Base-by-base conservation (phyloP, 805 yeast species). In the Ogataea paradorogensis region DNA sequence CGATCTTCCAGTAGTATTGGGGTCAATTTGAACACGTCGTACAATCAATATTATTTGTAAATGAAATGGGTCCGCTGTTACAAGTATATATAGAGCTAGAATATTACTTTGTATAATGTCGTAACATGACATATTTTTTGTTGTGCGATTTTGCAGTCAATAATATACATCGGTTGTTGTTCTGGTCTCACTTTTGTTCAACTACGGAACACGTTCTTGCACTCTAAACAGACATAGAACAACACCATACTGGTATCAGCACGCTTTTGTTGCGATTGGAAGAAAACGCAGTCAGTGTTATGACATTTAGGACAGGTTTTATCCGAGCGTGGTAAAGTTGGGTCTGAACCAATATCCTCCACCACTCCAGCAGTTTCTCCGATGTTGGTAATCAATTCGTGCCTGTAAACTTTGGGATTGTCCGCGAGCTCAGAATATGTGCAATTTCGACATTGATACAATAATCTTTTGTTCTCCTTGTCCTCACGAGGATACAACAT, bases 401-500 rank as follows among this genome's bases (percentile, higher is more conserved):
- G 95, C 51, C 97, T 74, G 62, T 87, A 88, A 27, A 93, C 95
- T 59, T 84, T 77, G 23, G 96, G 82, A 51, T 84, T 78, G 41
- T 82, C 89, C 0, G 98, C 96, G 47, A 84, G 75, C 63, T 93
- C 98, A 4, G 95, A 86, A 64, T 91, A 91, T 36, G 87, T 79
- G 61, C 99, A 93, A 58, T 91, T 90, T 58, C 99, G 80, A 67
- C 99, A 93, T 43, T 95, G 90, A 62, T 86, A 93, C 43, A 91
- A 70, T 46, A 93, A 68, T 50, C 88, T 64, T 59, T 77, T 79
- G 50, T 77, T 71, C 43, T 82, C 87, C 58, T 84, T 86, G 61
- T 93, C 98, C 69, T 93, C 99, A 52, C 87, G 80, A 15, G 99
- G 99, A 63, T 93, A 93, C 67, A 93, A 76, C 99, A 93, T 93